These are phyloP conservation scores for Trichosporon sp. DNA, from an alignment of 1,284 basidiomycete species.

Conservation along the genomic window DNA sequence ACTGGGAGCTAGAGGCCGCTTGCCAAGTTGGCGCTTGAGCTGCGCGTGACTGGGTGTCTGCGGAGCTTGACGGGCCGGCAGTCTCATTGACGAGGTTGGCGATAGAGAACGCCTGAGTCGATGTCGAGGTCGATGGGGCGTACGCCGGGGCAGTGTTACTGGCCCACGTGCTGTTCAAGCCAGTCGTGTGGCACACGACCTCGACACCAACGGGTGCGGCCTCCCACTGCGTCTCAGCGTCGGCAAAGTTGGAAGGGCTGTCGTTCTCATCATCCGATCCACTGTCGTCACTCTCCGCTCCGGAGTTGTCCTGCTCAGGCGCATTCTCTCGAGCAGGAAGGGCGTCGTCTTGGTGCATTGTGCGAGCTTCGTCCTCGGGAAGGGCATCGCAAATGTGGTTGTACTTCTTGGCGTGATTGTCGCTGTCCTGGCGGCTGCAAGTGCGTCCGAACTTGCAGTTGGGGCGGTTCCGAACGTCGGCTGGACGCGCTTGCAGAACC, in stretches of 20 bases:
- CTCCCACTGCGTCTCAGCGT: conserved; percentile 27
- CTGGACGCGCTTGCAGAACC: conserved; percentile 24
- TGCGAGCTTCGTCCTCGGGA: conserved; percentile 25
- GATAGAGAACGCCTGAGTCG: conserved; percentile 17
- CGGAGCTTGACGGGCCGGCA: neutral
- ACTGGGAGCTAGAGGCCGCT: neutral
- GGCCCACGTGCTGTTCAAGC: conserved; percentile 15
- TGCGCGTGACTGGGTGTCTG: neutral
- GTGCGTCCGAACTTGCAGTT: conserved; percentile 37
- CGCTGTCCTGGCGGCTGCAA: conserved; percentile 32
- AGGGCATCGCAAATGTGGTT: conserved; percentile 38
- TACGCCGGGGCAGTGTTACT: neutral
- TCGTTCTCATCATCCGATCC: conserved; percentile 26
- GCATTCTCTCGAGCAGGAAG: neutral
- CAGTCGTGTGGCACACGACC: neutral
- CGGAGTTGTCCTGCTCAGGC: conserved; percentile 1
- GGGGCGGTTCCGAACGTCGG: conserved; percentile 22
- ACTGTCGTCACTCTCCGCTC: conserved; percentile 16
- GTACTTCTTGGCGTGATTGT: conserved; percentile 33
- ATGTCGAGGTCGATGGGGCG: neutral
- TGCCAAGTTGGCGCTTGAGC: conserved; percentile 13
- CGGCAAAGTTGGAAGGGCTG: neutral
- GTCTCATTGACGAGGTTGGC: conserved; percentile 21
- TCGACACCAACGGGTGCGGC: neutral
- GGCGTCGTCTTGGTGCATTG: conserved; percentile 33